Evolutionary conservation across 2,329 filamentous ascomycete species (phyloP).

Genomic region (Periconia macrospinosa): DNA sequence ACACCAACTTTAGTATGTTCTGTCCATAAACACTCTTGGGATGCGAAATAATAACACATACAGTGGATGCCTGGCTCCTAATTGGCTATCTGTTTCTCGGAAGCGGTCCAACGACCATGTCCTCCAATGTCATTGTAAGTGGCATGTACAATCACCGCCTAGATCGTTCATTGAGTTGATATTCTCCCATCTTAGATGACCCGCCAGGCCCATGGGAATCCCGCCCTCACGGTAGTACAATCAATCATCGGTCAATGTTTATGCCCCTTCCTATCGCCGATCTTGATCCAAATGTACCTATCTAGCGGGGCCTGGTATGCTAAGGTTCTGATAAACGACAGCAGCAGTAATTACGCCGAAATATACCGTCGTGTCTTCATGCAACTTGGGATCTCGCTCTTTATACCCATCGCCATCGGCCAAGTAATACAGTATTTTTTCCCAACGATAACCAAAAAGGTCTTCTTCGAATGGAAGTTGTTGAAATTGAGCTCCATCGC

Average conservation of each 20-base stretch:
- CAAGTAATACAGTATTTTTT: conserved; percentile 62
- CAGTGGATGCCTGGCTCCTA: conserved; percentile 63
- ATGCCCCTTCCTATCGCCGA: conserved; percentile 68
- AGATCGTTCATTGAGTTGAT: not conserved
- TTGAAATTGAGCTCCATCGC: conserved; percentile 50
- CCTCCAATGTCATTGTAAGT: conserved; percentile 64
- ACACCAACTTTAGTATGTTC: conserved; percentile 45
- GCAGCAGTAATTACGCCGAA: conserved; percentile 54
- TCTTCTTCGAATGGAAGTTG: conserved; percentile 53
- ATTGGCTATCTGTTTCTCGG: conserved; percentile 68
- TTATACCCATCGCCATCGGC: conserved; percentile 65
- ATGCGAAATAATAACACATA: not conserved
- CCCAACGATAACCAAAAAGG: conserved; percentile 55
- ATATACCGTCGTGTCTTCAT: conserved; percentile 70
- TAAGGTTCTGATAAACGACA: conserved; percentile 54
- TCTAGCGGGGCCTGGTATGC: conserved; percentile 58
- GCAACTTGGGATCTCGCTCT: conserved; percentile 68
- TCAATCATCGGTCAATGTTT: conserved; percentile 71
- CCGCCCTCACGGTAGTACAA: conserved; percentile 56
- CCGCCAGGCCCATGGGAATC: conserved; percentile 66
- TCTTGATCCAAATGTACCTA: conserved; percentile 64
- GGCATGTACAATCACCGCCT: not conserved
- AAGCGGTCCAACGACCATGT: conserved; percentile 73
- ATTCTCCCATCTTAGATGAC: conserved; percentile 57
- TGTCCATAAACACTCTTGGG: not conserved